These are phyloP conservation scores for Rhinocladiella similis DNA, from an alignment of 2,329 filamentous ascomycete species.

Conservation along the genomic window DNA sequence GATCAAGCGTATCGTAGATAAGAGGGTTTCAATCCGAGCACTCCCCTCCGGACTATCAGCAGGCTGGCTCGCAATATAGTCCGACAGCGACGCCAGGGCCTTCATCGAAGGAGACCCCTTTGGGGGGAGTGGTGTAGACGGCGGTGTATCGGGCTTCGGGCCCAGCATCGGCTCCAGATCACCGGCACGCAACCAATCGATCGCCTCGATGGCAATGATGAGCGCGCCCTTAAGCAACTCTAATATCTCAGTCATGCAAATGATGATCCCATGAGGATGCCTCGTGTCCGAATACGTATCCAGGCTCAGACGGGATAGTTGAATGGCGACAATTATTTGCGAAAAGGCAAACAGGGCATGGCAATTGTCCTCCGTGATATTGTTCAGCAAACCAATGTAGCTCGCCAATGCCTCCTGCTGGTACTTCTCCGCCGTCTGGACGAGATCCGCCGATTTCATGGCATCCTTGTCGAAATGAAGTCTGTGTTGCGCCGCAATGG, in stretches of 20 bases:
- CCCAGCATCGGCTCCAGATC: conserved; percentile 6
- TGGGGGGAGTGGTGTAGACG: not conserved
- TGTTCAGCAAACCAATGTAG: conserved; percentile 10
- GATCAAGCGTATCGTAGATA: not conserved
- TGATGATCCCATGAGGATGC: not conserved
- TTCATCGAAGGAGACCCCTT: not conserved
- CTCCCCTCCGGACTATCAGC: not conserved
- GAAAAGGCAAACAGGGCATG: conserved; percentile 18
- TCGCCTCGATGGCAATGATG: conserved; percentile 1
- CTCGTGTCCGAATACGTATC: not conserved
- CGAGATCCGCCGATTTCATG: not conserved
- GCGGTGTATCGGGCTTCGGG: not conserved
- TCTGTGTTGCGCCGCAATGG: conserved; percentile 39
- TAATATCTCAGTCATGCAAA: not conserved
- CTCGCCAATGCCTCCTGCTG: conserved; percentile 7
- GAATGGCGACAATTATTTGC: not conserved
- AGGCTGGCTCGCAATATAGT: not conserved
- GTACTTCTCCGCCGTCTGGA: conserved; percentile 23
- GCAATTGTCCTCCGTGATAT: conserved; percentile 12
- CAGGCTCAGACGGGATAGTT: not conserved
- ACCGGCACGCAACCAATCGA: conserved; percentile 1
- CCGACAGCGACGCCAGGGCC: not conserved
- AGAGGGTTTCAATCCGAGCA: not conserved
- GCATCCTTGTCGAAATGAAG: conserved; percentile 10
- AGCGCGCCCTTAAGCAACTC: conserved; percentile 9